Conservation (phyloP, 768 basidiomycete species). For the Boletellus ananas region DNA sequence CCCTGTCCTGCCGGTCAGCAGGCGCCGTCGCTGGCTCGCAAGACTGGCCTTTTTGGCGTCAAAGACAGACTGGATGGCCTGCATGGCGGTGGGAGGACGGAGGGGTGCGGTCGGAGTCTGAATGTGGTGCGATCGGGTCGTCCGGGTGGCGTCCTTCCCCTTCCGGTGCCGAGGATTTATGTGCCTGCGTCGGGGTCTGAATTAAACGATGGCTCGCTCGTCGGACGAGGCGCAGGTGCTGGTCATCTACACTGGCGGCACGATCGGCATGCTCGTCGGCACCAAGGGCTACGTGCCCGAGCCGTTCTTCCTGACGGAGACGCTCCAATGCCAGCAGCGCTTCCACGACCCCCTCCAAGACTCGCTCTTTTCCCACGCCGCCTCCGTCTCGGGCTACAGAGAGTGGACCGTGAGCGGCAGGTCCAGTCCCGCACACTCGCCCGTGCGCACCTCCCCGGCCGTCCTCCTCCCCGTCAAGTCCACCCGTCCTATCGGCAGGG, state of each 20-base stretch:
- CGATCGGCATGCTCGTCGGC: slow-evolving; percentile 84
- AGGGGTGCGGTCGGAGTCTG: too few relatives aligned
- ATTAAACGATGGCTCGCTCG: slow-evolving; percentile 19
- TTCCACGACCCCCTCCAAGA: slow-evolving; percentile 91
- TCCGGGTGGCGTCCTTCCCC: too few relatives aligned
- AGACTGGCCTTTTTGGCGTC: slow-evolving; percentile 19
- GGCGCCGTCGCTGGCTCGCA: neutral
- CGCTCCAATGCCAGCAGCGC: slow-evolving; percentile 73
- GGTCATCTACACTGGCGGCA: slow-evolving; percentile 86
- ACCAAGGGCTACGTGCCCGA: slow-evolving; percentile 79
- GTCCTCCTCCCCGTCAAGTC: slow-evolving; percentile 61
- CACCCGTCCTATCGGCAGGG: slow-evolving; percentile 58
- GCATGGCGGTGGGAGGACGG: slow-evolving; percentile 9
- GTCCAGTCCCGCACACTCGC: slow-evolving; percentile 40
- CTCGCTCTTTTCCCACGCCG: slow-evolving; percentile 78
- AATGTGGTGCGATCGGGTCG: too few relatives aligned
- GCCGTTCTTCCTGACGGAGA: slow-evolving; percentile 83
- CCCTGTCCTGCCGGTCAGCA: slow-evolving; percentile 23
- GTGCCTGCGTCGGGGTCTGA: slow-evolving; percentile 5
- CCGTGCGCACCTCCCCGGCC: slow-evolving; percentile 1
- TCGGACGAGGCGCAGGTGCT: slow-evolving; percentile 78
- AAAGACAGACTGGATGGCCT: slow-evolving; percentile 29
- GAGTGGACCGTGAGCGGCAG: slow-evolving; percentile 69
- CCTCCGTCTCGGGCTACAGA: slow-evolving; percentile 74
- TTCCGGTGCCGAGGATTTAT: too few relatives aligned